A percentile compares a stretch with the other conserved stretches of the same genome.
Conservation (phyloP, 2,329 filamentous ascomycete species). For the Helminthosporium solani region DNA sequence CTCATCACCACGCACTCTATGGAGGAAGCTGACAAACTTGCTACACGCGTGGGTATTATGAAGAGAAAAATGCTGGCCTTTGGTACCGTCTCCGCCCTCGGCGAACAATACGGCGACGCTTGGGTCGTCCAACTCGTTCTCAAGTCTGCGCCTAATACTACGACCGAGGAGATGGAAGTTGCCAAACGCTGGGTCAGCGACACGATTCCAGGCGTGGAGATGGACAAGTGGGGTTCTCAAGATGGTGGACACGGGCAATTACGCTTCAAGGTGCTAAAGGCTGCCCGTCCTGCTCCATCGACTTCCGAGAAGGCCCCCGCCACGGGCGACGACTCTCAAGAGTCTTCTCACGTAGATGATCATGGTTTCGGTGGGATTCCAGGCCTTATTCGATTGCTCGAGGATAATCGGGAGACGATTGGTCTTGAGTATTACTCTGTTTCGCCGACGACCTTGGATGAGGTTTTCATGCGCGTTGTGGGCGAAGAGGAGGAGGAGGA, state of each 20-base stretch:
- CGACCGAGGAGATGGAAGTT: slow-evolving; percentile 63
- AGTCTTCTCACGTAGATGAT: slow-evolving; percentile 9
- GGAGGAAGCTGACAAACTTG: slow-evolving; percentile 91
- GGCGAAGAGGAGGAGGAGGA: slow-evolving; percentile 67
- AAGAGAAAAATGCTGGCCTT: slow-evolving; percentile 82
- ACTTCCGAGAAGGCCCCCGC: slow-evolving; percentile 16
- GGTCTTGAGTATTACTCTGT: slow-evolving; percentile 86
- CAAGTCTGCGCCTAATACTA: slow-evolving; percentile 70
- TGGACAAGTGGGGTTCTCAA: slow-evolving; percentile 61
- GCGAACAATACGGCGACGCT: slow-evolving; percentile 73
- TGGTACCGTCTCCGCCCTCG: slow-evolving; percentile 71
- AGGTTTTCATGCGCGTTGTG: slow-evolving; percentile 87
- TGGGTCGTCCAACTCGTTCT: slow-evolving; percentile 82
- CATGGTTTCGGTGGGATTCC: slow-evolving; percentile 56
- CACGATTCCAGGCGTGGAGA: slow-evolving; percentile 63
- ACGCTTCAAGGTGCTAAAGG: slow-evolving; percentile 72
- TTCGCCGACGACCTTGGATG: slow-evolving; percentile 81
- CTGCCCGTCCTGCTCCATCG: slow-evolving; percentile 22
- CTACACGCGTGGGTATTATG: slow-evolving; percentile 81
- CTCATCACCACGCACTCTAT: slow-evolving; percentile 91
- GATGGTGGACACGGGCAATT: slow-evolving; percentile 79
- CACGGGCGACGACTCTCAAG: slow-evolving; percentile 23
- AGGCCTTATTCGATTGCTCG: slow-evolving; percentile 68
- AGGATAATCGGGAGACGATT: slow-evolving; percentile 66
- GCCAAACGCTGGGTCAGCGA: slow-evolving; percentile 66